A percentile compares a stretch with the other conserved stretches of the same genome.
These are phyloP conservation scores for Luvunga scandens DNA, from an alignment of 345 rosid species.

Conservation along the genomic window DNA sequence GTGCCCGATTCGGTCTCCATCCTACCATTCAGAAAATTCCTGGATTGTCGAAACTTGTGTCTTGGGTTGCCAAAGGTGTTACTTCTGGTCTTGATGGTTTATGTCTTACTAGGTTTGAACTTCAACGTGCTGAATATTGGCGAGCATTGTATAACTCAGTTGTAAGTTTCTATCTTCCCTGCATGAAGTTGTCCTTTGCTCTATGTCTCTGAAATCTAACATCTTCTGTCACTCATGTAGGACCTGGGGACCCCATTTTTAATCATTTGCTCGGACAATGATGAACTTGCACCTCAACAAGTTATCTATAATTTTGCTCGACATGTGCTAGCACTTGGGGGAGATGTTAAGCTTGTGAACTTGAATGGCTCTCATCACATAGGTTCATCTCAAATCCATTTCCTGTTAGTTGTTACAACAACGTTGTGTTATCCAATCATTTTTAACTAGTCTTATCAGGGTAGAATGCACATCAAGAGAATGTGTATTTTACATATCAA, in stretches of 20 bases:
- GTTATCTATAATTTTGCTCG: slow-evolving; percentile 52
- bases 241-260: slow-evolving; percentile 82
- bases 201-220: neutral
- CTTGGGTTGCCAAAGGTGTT: slow-evolving; percentile 80
- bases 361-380: slow-evolving; percentile 72
- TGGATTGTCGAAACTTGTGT: slow-evolving; percentile 63
- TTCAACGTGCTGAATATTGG: slow-evolving; percentile 91
- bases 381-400: slow-evolving; percentile 46
- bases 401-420: neutral
- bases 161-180: slow-evolving; percentile 46
- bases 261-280: slow-evolving; percentile 77
- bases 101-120: slow-evolving; percentile 78
- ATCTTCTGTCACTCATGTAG: slow-evolving; percentile 32
- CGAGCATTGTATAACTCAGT: slow-evolving; percentile 68
- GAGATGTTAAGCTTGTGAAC: slow-evolving; percentile 73
- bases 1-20: slow-evolving; percentile 62
- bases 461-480: neutral
- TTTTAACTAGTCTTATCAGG: slow-evolving; percentile 2
- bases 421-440: neutral
- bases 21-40: slow-evolving; percentile 66
- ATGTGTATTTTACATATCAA: neutral
- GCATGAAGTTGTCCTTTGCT: slow-evolving; percentile 7
- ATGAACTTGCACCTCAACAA: slow-evolving; percentile 62
- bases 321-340: slow-evolving; percentile 67
- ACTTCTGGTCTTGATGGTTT: slow-evolving; percentile 77